phyloP scores from a whole-genome alignment of 768 basidiomycete species.

The Hemileccinum rubropunctum region DNA sequence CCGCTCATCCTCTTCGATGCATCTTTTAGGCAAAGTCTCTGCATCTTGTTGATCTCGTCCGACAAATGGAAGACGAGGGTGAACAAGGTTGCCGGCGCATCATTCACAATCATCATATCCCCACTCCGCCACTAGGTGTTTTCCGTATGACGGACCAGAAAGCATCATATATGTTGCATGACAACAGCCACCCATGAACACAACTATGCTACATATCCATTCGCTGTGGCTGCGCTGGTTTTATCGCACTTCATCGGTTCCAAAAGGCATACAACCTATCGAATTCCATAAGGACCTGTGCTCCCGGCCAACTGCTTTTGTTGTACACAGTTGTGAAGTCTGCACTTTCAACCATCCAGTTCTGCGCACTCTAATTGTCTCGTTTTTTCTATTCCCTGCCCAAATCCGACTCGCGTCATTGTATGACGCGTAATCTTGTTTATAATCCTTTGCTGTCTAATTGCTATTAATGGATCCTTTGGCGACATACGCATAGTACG shows the following conservation, averaged over 20 bases:
- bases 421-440: background rate
- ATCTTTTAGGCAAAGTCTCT: background rate
- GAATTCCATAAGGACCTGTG: background rate
- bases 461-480: background rate
- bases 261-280: background rate
- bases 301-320: background rate
- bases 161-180: background rate
- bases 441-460: background rate
- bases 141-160: background rate
- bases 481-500: background rate
- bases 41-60: background rate
- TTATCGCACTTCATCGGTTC: background rate
- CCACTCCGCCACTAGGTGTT: background rate
- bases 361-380: background rate
- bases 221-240: background rate
- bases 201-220: background rate
- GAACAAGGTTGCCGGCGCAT: background rate
- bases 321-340: slow-evolving; percentile 7
- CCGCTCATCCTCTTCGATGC: slow-evolving; percentile 11
- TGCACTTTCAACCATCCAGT: background rate
- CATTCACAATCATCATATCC: background rate
- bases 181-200: background rate
- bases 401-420: background rate
- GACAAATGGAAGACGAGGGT: background rate
- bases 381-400: background rate